A percentile compares a stretch with the other conserved stretches of the same genome.
Conservation (phyloP, 2,329 filamentous ascomycete genomes). For the Ceratocystis variospora region DNA sequence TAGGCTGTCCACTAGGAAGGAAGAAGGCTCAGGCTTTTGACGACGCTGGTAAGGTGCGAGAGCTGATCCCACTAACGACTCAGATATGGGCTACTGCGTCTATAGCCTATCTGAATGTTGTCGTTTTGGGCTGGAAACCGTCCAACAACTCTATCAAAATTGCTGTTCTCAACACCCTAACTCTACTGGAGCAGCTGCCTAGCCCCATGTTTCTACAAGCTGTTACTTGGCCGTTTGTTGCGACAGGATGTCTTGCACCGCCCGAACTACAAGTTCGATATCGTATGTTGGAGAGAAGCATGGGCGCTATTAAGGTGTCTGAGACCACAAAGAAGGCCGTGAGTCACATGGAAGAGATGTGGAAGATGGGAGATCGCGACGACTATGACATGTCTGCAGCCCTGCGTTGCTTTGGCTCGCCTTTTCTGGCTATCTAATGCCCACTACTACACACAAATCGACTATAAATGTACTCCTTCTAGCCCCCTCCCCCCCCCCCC, state of each 20-base stretch:
- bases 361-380: conserved; percentile 24
- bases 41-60: conserved; percentile 15
- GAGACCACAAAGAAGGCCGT: conserved; percentile 33
- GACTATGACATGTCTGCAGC: conserved; percentile 13
- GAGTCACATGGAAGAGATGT: conserved; percentile 35
- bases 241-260: conserved; percentile 31
- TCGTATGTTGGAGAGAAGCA: conserved; percentile 28
- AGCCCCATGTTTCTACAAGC: conserved; percentile 26
- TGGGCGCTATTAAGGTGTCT: conserved; percentile 34
- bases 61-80: conserved; percentile 22
- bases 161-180: conserved; percentile 23
- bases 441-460: not conserved
- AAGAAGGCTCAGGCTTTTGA: conserved; percentile 16
- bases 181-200: conserved; percentile 27
- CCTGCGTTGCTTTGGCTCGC: conserved; percentile 11
- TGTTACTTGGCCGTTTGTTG: conserved; percentile 31
- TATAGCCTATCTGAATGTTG: conserved; percentile 35
- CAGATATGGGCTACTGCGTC: conserved; percentile 37
- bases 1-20: conserved; percentile 14
- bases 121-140: conserved; percentile 39
- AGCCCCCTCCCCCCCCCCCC: not conserved
- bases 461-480: not conserved
- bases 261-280: conserved; percentile 32
- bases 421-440: conserved; percentile 16
- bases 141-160: conserved; percentile 30